These are phyloP conservation scores for Lyophyllum atratum DNA, from an alignment of 768 basidiomycete species.

Conservation along the genomic window DNA sequence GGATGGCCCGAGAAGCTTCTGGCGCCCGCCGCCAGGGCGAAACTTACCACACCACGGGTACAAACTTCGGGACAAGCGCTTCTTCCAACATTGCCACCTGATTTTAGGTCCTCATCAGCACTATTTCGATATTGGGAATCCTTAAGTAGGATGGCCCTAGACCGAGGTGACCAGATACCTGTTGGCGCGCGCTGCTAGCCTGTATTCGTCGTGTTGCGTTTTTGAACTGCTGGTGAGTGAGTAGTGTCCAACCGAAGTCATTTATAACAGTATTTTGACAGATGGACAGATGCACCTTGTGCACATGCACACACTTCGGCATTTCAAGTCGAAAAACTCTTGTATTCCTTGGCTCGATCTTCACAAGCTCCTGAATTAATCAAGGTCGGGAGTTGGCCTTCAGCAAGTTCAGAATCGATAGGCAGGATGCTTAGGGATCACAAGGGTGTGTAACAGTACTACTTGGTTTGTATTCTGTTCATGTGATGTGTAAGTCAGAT, in stretches of 20 bases:
- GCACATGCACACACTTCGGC: not conserved
- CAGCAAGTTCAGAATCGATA: not conserved
- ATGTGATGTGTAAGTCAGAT: conserved; percentile 4
- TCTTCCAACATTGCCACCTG: not conserved
- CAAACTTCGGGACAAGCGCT: conserved; percentile 1
- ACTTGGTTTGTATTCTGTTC: not conserved
- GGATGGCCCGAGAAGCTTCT: conserved; percentile 1
- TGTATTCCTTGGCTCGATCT: not conserved
- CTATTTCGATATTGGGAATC: not conserved
- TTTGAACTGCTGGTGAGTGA: not conserved
- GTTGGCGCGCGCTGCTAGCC: not conserved
- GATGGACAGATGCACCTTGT: conserved; percentile 10
- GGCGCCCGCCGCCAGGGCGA: not conserved
- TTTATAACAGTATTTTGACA: conserved; percentile 7
- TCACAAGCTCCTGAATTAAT: not conserved
- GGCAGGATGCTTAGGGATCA: not conserved
- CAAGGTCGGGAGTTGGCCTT: not conserved
- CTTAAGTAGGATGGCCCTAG: not conserved
- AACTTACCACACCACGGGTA: not conserved
- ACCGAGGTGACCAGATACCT: not conserved
- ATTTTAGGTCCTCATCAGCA: not conserved
- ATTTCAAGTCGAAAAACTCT: not conserved
- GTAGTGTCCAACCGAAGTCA: not conserved
- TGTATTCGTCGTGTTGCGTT: not conserved
- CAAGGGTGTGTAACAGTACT: not conserved